Percentiles rank a stretch among this genome's conserved stretches.
These are phyloP conservation scores for Xylariaceae sp. DNA, from an alignment of 2,329 filamentous ascomycete species.

Conservation along the genomic window DNA sequence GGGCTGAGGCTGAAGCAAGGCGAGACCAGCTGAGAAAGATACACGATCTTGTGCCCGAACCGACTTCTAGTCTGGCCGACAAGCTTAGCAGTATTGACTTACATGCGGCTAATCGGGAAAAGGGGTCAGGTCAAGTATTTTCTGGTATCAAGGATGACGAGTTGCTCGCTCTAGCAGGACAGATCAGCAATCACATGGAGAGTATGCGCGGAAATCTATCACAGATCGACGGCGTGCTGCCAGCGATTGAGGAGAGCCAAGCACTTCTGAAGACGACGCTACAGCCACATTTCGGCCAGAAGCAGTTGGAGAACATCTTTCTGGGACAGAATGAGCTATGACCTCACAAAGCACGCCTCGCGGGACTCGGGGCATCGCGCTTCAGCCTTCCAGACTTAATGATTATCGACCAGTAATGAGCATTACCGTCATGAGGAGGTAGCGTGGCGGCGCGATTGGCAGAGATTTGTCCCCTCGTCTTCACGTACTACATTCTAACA, in stretches of 20 bases:
- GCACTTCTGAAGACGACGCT: slow-evolving; percentile 47
- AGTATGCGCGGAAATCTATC: slow-evolving; percentile 50
- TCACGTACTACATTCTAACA: not conserved
- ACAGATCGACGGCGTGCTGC: slow-evolving; percentile 48
- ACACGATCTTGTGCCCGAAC: slow-evolving; percentile 45
- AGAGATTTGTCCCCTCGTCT: slow-evolving; percentile 1
- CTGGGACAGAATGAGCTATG: slow-evolving; percentile 26
- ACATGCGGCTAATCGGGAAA: slow-evolving; percentile 13
- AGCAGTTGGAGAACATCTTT: slow-evolving; percentile 45
- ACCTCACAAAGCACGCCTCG: not conserved
- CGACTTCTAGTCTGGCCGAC: slow-evolving; percentile 5
- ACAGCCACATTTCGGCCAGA: slow-evolving; percentile 40
- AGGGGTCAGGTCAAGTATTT: slow-evolving; percentile 23
- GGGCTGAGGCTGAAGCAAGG: slow-evolving; percentile 48
- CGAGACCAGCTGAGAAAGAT: slow-evolving; percentile 45
- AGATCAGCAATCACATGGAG: slow-evolving; percentile 52
- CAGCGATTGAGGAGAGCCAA: slow-evolving; percentile 43
- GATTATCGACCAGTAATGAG: no score
- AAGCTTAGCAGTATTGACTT: slow-evolving; percentile 16
- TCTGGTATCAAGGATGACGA: slow-evolving; percentile 36
- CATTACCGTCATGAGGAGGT: not conserved
- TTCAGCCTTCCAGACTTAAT: no score
- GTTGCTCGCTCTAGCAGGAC: slow-evolving; percentile 40
- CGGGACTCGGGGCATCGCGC: no score
- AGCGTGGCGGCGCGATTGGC: slow-evolving; percentile 8